Evolutionary conservation across 179 eudicot species (phyloP).

Genomic region (Beta corolliflora): DNA sequence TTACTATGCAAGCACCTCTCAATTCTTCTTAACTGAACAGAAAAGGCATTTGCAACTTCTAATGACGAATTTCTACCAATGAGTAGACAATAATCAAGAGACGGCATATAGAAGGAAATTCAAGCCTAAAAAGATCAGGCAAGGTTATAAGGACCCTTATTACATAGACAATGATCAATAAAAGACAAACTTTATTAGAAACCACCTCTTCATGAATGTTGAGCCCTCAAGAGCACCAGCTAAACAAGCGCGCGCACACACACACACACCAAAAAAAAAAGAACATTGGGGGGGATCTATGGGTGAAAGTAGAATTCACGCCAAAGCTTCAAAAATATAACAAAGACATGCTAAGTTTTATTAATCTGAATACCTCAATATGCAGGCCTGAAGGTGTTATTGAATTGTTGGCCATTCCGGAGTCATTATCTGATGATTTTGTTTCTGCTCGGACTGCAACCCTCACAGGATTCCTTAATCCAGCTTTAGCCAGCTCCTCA

Average conservation of each 20-base stretch:
- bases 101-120: background rate
- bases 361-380: conserved; percentile 53
- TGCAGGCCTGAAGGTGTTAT: conserved; percentile 85
- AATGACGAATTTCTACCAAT: background rate
- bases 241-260: background rate
- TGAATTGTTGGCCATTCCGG: conserved; percentile 48
- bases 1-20: background rate
- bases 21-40: background rate
- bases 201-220: background rate
- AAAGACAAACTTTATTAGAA: background rate
- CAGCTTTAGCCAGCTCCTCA: conserved; percentile 88
- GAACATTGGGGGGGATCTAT: background rate
- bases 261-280: background rate
- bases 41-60: background rate
- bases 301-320: conserved; percentile 3
- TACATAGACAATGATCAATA: background rate
- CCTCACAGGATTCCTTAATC: conserved; percentile 86
- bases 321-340: background rate
- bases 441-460: conserved; percentile 85
- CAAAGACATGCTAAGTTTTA: background rate
- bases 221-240: background rate
- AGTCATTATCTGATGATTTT: conserved; percentile 40
- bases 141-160: conserved; percentile 8
- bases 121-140: background rate
- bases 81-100: background rate